A percentile compares a stretch with the other conserved stretches of the same genome.
Conservation (phyloP, 257 asterid species). For the Ocimum tenuiflorum region DNA sequence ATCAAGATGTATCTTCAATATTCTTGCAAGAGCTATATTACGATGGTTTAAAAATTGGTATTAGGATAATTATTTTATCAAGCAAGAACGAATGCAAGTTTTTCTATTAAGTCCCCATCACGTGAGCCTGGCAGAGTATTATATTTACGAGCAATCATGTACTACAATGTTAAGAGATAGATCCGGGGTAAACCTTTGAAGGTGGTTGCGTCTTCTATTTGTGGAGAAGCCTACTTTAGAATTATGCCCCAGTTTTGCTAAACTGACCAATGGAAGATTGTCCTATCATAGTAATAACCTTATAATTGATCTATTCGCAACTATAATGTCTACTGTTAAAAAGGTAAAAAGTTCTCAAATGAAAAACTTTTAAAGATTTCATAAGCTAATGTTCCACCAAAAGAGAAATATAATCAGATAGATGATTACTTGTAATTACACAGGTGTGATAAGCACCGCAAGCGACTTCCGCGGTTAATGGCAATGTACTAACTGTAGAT, state of each 20-base stretch:
- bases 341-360: not conserved
- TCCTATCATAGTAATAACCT: not conserved
- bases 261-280: not conserved
- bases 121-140: not conserved
- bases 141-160: not conserved
- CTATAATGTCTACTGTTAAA: not conserved
- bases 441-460: constrained; percentile 99
- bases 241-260: constrained; percentile 5
- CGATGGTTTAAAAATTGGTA: not conserved
- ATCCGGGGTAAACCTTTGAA: too few relatives aligned
- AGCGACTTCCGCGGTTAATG: constrained; percentile 59
- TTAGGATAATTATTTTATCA: not conserved
- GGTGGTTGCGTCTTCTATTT: too few relatives aligned
- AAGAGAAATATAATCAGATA: constrained; percentile 1
- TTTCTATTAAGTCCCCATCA: too few relatives aligned
- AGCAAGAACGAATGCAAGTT: not conserved
- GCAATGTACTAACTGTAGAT: constrained; percentile 43
- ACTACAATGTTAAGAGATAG: not conserved
- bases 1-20: too few relatives aligned
- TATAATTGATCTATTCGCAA: not conserved
- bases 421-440: constrained; percentile 58
- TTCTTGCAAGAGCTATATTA: too few relatives aligned
- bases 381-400: constrained; percentile 4
- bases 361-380: constrained; percentile 1
- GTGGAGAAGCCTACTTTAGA: too few relatives aligned